phyloP scores from a whole-genome alignment of 2,329 filamentous ascomycete species.

The Sporothrix phasma region DNA sequence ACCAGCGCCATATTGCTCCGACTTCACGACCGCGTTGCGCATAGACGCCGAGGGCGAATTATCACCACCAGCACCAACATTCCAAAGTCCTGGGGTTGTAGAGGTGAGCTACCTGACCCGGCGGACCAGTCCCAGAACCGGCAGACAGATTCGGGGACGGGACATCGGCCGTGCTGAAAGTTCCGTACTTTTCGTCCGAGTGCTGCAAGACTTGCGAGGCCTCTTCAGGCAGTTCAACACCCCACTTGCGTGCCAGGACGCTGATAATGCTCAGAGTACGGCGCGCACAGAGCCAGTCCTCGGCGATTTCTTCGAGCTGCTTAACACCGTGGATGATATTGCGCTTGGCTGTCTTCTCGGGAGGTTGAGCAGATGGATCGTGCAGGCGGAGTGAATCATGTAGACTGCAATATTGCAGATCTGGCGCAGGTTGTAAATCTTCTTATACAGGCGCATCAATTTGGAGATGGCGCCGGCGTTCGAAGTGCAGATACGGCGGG shows the following conservation, averaged over 20 bases:
- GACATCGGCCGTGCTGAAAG: conserved; percentile 53
- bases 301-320: conserved; percentile 89
- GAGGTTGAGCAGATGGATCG: conserved; percentile 85
- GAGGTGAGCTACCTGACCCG: not conserved
- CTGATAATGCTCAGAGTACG: conserved; percentile 78
- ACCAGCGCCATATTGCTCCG: not conserved
- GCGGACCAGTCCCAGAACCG: not conserved
- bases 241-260: conserved; percentile 81
- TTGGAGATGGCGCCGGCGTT: conserved; percentile 87
- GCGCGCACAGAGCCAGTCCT: conserved; percentile 85
- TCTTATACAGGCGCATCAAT: conserved; percentile 87
- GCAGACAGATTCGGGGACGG: conserved; percentile 40
- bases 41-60: conserved; percentile 8
- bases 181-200: conserved; percentile 70
- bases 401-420: conserved; percentile 97
- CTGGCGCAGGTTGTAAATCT: conserved; percentile 79
- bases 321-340: conserved; percentile 87
- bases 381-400: conserved; percentile 88
- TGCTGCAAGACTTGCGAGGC: conserved; percentile 65
- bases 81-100: not conserved
- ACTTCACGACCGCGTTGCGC: conserved; percentile 4
- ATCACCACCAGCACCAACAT: conserved; percentile 21
- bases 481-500: conserved; percentile 80
- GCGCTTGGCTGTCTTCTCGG: conserved; percentile 79
- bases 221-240: conserved; percentile 75